Base-by-base conservation (phyloP, 352 stramenopile genomes). In the Peronosclerospora sorghi region DNA sequence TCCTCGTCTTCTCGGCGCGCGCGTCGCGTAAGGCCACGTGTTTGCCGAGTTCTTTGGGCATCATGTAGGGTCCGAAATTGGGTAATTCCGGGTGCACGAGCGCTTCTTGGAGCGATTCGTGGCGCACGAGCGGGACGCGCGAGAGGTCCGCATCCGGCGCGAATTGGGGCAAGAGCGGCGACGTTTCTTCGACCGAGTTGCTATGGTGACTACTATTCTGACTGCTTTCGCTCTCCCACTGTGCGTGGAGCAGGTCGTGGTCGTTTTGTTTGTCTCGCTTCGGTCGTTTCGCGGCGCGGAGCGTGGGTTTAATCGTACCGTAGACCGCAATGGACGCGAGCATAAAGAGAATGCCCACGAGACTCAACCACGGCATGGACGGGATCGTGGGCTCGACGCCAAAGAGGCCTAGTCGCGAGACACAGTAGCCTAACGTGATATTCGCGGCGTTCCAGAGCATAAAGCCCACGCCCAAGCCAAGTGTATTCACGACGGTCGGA, bases 391-490 rank as follows among this genome's bases (percentile, higher is more conserved):
- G 56, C 5, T 51, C 40, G 8, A 90, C 65, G 12, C 78, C 78
- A 47, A 90, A 73, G 8, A 90, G 63, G 4, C 78, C 78, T 5
- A 79, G 66, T 8, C 78, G 65, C 14, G 76, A 86, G 35, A 91
- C 73, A 32, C 79, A 68, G 54, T 87, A 91, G 23, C 75, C 78
- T 43, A 88, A 64, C 13, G 73, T 68, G 55, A 91, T 85, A 56
- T 87, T 91, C 35, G 76, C 84, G 30, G 70, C 75, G 55, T 91
- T 91, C 78, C 78, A 91, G 38, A 91, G 62, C 75, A 88, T 88
- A 41, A 91, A 91, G 46, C 78, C 78, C 21, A 91, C 59, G 5
- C 78, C 78, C 0, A 91, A 55, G 0, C 78, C 78, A 8, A 91
- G 62, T 5, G 65, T 85, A 45, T 91, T 91, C 56, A 91, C 78